These are phyloP conservation scores for Echites panduratus DNA, from an alignment of 257 asterid species.

Conservation along the genomic window DNA sequence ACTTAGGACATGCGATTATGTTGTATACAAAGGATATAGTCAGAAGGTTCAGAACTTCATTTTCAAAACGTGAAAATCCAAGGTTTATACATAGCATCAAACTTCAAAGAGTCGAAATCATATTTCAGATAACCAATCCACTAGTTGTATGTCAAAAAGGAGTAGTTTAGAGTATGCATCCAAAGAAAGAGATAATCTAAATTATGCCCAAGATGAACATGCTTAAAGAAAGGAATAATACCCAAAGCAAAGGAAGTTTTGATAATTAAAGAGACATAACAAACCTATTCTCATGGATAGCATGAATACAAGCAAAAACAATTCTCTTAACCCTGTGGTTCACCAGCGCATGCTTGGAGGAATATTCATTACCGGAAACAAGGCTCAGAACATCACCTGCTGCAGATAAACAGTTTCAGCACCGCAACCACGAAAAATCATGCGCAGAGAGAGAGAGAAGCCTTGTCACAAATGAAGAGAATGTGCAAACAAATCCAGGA, in stretches of 20 bases:
- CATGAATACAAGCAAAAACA: constrained; percentile 60
- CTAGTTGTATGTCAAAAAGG: neutral
- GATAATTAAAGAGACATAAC: constrained; percentile 11
- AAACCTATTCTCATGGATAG: constrained; percentile 76
- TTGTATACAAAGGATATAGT: neutral
- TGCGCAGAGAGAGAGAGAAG: neutral
- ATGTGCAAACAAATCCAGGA: neutral
- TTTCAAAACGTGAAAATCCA: neutral
- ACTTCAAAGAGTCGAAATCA: neutral
- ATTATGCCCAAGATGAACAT: constrained; percentile 5
- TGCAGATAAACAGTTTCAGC: constrained; percentile 17
- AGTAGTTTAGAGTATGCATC: neutral
- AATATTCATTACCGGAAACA: constrained; percentile 55
- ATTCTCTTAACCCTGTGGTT: constrained; percentile 71
- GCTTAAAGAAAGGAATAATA: neutral
- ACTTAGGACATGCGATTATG: neutral
- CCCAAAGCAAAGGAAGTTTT: neutral
- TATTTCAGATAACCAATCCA: neutral
- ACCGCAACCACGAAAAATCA: constrained; percentile 8
- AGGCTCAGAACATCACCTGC: constrained; percentile 57
- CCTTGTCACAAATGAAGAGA: neutral
- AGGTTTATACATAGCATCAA: neutral
- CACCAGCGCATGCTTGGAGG: constrained; percentile 52
- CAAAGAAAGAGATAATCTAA: neutral
- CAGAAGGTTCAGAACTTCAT: neutral